Evolutionary conservation across 176 grass and related monocot species (phyloP).

Genomic region (Musa itinerans): DNA sequence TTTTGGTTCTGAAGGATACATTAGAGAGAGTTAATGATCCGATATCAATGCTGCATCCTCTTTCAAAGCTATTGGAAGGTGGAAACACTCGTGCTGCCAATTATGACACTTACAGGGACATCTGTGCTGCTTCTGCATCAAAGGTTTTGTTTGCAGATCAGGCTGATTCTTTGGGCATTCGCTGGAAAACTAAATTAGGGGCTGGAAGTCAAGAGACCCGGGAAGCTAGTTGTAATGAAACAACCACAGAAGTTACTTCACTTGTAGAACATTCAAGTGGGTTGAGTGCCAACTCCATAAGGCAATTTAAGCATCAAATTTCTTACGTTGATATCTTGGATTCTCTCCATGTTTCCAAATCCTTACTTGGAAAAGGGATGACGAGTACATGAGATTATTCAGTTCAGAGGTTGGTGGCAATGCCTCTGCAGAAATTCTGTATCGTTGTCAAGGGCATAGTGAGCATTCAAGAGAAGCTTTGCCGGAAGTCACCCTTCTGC

Average conservation of each 20-base stretch:
- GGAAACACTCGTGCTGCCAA: constrained; percentile 56
- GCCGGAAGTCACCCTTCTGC: too few relatives aligned
- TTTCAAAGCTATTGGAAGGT: constrained; percentile 73
- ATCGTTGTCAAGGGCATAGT: too few relatives aligned
- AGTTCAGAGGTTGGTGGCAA: not conserved
- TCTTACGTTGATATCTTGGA: constrained; percentile 38
- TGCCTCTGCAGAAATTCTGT: too few relatives aligned
- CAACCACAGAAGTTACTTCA: not conserved
- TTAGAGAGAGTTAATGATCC: constrained; percentile 47
- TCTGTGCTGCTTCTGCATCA: constrained; percentile 48
- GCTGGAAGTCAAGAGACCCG: constrained; percentile 4
- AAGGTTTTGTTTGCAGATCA: constrained; percentile 77
- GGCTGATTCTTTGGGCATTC: constrained; percentile 50
- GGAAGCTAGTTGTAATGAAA: constrained; percentile 5
- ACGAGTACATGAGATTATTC: constrained; percentile 9
- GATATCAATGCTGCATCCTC: constrained; percentile 66
- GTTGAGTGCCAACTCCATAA: constrained; percentile 14
- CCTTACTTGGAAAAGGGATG: constrained; percentile 16
- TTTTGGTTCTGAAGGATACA: constrained; percentile 61
- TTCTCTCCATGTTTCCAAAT: constrained; percentile 25
- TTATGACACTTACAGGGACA: constrained; percentile 74
- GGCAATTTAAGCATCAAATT: constrained; percentile 14
- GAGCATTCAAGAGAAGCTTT: not conserved
- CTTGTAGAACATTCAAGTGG: constrained; percentile 7
- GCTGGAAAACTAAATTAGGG: constrained; percentile 24